Evolutionary conservation across 2,329 filamentous ascomycete species (phyloP), one percentile per base, ranked within the genome.

Genomic region (Colletotrichum falcatum): DNA sequence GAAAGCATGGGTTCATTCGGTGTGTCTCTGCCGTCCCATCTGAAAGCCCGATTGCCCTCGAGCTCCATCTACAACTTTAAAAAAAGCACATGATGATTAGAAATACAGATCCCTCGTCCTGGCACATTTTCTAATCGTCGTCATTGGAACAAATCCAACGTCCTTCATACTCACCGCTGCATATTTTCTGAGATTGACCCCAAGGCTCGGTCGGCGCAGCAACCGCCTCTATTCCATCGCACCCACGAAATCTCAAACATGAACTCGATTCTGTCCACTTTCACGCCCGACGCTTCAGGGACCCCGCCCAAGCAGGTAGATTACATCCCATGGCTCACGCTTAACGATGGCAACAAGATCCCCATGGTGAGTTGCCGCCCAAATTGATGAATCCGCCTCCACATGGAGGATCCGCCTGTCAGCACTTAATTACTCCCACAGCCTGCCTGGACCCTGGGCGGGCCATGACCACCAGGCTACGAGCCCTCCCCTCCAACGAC

Each of bases 261-360:
- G 83, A 81, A 83, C 74, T 86, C 85, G 7, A 80, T 81, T 61
- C 77, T 79, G 9, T 76, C 81, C 16, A 74, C 78, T 30, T 83
- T 79, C 76, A 78, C 79, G 63, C 80, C 83, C 28, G 78, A 82
- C 72, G 79, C 81, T 28, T 80, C 80, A 55, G 81, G 80, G n/a
- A 73, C 73, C 7, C 66, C 77, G n/a, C 80, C 83, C 16, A 83
- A 84, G 77, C 83, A 84, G 75, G 69, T 76, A 14, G 75, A 76
- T 1, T 79, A 80, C 61, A 78, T 91, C 48, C 90, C 90, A 1
- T 83, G 80, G 65, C 79, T 94, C 65, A 92, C 91, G 81, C 84
- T 95, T 66, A 93, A 92, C 74, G 91, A 95, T 82, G 92, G 91
- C 72, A 88, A 89, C 71, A 86, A 89, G 68, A 92, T 95, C 63